Evolutionary conservation across 108 stramenopile species (phyloP).

Genomic region (Nannochloropsis oceanica): DNA sequence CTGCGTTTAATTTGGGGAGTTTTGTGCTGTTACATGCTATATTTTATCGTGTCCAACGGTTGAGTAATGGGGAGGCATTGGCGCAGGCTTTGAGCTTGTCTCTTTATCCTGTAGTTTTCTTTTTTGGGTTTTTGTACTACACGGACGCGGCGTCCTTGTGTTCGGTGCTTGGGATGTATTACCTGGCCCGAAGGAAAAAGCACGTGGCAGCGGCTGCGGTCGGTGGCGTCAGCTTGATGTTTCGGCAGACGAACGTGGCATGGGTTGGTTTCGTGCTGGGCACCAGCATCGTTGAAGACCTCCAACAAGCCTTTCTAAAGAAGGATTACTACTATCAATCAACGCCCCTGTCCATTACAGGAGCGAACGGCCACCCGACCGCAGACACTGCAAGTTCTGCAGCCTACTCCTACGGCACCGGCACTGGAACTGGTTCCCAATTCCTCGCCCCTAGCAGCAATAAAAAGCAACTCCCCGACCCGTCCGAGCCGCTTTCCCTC

Average conservation of each 20-base stretch:
- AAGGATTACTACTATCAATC: neutral
- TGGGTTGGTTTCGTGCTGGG: slow-evolving; percentile 22
- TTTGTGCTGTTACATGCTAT: slow-evolving; percentile 1
- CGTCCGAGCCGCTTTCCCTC: neutral
- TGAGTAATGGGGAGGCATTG: neutral
- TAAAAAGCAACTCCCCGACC: neutral
- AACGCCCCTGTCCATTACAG: too few species aligned
- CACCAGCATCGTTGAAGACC: slow-evolving; percentile 11
- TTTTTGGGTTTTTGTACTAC: slow-evolving; percentile 18
- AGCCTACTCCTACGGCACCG: neutral
- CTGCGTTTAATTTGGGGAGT: slow-evolving; percentile 1
- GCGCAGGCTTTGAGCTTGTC: slow-evolving; percentile 7
- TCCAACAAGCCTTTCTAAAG: neutral
- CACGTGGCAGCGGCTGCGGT: neutral
- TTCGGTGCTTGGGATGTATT: slow-evolving; percentile 10
- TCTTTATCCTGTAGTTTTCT: slow-evolving; percentile 17
- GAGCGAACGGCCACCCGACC: neutral
- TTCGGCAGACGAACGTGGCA: slow-evolving; percentile 25
- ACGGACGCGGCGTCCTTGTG: slow-evolving; percentile 18
- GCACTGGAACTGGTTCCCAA: neutral
- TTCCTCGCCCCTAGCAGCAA: neutral
- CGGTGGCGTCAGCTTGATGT: slow-evolving; percentile 5
- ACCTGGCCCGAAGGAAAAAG: neutral
- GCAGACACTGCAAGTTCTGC: neutral
- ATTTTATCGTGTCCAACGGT: neutral